phyloP scores from a whole-genome alignment of 495 filamentous ascomycete genomes.

The Xylaria scruposa region DNA sequence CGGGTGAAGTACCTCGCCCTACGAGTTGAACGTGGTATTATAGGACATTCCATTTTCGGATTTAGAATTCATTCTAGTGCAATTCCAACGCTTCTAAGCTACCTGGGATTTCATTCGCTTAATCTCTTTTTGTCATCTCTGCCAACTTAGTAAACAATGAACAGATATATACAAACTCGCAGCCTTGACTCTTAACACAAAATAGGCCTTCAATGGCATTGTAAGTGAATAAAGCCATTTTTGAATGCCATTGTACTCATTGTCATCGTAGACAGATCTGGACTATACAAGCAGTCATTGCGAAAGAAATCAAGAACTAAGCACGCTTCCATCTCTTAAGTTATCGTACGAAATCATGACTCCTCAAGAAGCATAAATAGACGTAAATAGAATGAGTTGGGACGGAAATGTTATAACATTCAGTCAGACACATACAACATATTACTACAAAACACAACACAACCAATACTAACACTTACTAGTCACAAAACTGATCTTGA shows the following conservation, averaged over 20 bases:
- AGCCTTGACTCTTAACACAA: neutral
- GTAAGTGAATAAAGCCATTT: neutral
- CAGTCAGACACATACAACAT: neutral
- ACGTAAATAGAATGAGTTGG: neutral
- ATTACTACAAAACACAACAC: neutral
- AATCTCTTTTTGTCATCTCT: neutral
- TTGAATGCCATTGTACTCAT: neutral
- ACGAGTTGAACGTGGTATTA: too few relatives aligned
- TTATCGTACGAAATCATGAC: neutral
- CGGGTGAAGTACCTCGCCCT: too few relatives aligned
- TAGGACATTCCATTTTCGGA: too few relatives aligned
- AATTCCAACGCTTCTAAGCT: neutral
- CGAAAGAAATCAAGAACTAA: conserved; percentile 1
- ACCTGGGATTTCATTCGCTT: neutral
- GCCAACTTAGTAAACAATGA: neutral
- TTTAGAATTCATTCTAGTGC: too few relatives aligned
- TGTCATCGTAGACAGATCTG: neutral
- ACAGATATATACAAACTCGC: neutral
- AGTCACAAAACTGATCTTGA: neutral
- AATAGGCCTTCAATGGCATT: neutral
- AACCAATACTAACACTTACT: neutral
- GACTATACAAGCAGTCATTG: conserved; percentile 69
- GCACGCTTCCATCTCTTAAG: neutral
- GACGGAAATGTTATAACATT: neutral
- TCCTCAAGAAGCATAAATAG: neutral